These are phyloP conservation scores for Epichloe sp. DNA, from an alignment of 2,329 filamentous ascomycete genomes.

Conservation along the genomic window DNA sequence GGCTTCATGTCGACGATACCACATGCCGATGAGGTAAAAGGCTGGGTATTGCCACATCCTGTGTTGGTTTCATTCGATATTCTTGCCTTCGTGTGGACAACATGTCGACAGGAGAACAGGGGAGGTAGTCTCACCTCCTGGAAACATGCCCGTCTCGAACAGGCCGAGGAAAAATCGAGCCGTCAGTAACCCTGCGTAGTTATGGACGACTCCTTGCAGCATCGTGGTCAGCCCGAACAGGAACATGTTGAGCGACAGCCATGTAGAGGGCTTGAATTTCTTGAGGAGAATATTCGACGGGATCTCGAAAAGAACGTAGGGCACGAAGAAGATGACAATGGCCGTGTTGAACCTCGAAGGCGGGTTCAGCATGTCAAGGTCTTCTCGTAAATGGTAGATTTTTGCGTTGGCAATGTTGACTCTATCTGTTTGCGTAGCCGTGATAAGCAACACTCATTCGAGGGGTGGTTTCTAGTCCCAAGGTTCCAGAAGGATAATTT, in stretches of 20 bases:
- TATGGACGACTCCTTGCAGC: constrained; percentile 64
- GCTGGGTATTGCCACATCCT: constrained; percentile 11
- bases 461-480: no score
- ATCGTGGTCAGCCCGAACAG: constrained; percentile 65
- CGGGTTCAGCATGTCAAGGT: constrained; percentile 40
- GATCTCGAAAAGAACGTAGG: constrained; percentile 61
- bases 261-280: constrained; percentile 45
- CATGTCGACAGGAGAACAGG: not conserved
- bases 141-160: constrained; percentile 63
- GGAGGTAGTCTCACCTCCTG: constrained; percentile 18
- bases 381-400: constrained; percentile 49
- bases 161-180: constrained; percentile 79
- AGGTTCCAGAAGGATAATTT: no score
- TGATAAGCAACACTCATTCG: no score
- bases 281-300: constrained; percentile 58
- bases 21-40: constrained; percentile 70
- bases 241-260: constrained; percentile 75
- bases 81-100: no score
- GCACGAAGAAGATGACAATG: constrained; percentile 70
- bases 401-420: constrained; percentile 73
- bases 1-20: constrained; percentile 78
- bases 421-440: constrained; percentile 29
- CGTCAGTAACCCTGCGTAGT: constrained; percentile 62
- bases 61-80: not conserved
- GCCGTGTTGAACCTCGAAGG: constrained; percentile 58